Conservation (phyloP, 2,329 filamentous ascomycete genomes). For the Botrytis byssoidea region DNA sequence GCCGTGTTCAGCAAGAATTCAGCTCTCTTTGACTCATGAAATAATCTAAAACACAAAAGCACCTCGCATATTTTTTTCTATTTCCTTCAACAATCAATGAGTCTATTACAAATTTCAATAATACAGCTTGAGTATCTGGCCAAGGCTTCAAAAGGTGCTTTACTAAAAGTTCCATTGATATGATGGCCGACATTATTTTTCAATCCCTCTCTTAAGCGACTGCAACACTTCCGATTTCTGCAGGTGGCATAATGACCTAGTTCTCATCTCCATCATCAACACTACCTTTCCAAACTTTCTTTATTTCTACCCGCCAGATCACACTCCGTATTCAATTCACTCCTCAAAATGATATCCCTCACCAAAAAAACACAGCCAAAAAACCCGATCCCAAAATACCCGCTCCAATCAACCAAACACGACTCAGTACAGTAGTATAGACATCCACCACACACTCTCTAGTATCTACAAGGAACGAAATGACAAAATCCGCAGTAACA, state of each 20-base stretch:
- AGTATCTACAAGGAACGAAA: neutral
- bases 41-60: neutral
- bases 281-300: fast-evolving
- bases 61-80: neutral
- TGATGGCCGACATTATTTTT: neutral
- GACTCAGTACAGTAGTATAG: neutral
- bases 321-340: neutral
- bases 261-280: neutral
- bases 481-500: no score
- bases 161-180: neutral
- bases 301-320: fast-evolving
- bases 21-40: neutral
- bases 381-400: no score
- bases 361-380: neutral
- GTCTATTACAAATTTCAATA: neutral
- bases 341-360: neutral
- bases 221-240: no score
- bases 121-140: neutral
- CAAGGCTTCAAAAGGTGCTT: neutral
- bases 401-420: neutral
- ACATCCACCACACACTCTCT: neutral
- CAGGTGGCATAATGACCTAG: neutral
- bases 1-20: neutral
- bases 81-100: neutral
- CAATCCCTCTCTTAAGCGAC: neutral